phyloP scores from a whole-genome alignment of 2,329 filamentous ascomycete genomes.

The Proliferodiscus dingleyae region DNA sequence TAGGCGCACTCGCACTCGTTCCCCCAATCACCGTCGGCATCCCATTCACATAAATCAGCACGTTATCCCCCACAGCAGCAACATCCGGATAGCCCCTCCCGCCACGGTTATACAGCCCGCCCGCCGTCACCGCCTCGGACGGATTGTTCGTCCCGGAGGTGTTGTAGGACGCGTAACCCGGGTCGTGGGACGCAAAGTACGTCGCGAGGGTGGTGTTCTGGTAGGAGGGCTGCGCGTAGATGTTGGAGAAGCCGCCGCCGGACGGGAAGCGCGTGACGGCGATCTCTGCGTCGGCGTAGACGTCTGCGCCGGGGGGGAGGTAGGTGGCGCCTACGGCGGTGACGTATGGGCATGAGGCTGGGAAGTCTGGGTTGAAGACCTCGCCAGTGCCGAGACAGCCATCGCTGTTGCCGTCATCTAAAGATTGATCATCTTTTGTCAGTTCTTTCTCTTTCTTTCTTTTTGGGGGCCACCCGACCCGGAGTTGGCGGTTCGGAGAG shows the following conservation, averaged over 20 bases:
- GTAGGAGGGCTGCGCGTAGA: constrained; percentile 20
- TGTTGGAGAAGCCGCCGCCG: constrained; percentile 45
- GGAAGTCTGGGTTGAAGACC: constrained; percentile 48
- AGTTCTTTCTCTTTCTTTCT: too few species aligned
- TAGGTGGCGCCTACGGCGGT: constrained; percentile 60
- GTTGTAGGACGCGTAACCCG: constrained; percentile 20
- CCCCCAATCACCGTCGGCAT: constrained; percentile 35
- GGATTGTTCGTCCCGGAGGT: constrained; percentile 10
- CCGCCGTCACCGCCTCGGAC: constrained; percentile 13
- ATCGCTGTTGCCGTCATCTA: constrained; percentile 8
- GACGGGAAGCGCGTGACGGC: constrained; percentile 37
- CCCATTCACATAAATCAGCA: constrained; percentile 22
- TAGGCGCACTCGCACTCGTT: constrained; percentile 51
- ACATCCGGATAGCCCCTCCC: constrained; percentile 29
- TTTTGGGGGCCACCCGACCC: too few species aligned
- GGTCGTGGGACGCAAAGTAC: constrained; percentile 24
- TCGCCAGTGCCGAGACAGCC: constrained; percentile 20
- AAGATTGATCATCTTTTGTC: too few species aligned
- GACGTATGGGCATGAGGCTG: constrained; percentile 63
- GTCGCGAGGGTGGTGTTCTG: constrained; percentile 19
- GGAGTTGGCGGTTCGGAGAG: too few species aligned
- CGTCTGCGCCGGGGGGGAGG: constrained; percentile 32
- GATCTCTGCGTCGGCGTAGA: constrained; percentile 36
- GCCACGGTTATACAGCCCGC: constrained; percentile 21
- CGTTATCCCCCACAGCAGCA: constrained; percentile 23